These are phyloP conservation scores for Kregervanrija delftensis DNA, from an alignment of 805 yeast species.

Conservation along the genomic window DNA sequence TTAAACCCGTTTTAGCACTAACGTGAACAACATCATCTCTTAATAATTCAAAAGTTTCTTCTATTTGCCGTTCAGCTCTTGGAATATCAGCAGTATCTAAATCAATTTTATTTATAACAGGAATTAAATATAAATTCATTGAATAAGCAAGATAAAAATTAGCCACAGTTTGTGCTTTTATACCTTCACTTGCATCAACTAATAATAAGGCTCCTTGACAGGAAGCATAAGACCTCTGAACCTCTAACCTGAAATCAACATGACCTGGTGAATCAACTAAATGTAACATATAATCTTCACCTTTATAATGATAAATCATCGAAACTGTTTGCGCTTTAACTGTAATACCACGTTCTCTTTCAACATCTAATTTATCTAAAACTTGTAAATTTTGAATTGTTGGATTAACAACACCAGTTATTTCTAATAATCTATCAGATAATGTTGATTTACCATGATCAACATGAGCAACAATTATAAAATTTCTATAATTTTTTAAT, in stretches of 20 bases:
- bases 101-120: conserved; percentile 90
- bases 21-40: conserved; percentile 71
- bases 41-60: conserved; percentile 72
- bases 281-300: conserved; percentile 76
- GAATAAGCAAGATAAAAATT: conserved; percentile 87
- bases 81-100: conserved; percentile 81
- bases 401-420: conserved; percentile 81
- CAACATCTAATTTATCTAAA: conserved; percentile 87
- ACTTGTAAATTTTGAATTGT: conserved; percentile 71
- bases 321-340: conserved; percentile 96
- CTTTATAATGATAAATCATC: conserved; percentile 69
- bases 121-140: conserved; percentile 72
- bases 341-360: conserved; percentile 92
- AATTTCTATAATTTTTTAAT: conserved; percentile 74
- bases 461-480: conserved; percentile 94
- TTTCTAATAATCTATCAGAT: conserved; percentile 79
- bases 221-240: conserved; percentile 87
- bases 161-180: conserved; percentile 98
- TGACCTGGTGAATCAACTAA: conserved; percentile 97
- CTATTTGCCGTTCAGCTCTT: conserved; percentile 78
- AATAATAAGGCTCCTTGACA: conserved; percentile 89
- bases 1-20: conserved; percentile 86
- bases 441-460: conserved; percentile 82
- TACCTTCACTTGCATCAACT: conserved; percentile 94
- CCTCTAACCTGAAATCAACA: conserved; percentile 93